These are phyloP conservation scores for Sinapis alba DNA, from an alignment of 441 rosid genomes.

Conservation along the genomic window DNA sequence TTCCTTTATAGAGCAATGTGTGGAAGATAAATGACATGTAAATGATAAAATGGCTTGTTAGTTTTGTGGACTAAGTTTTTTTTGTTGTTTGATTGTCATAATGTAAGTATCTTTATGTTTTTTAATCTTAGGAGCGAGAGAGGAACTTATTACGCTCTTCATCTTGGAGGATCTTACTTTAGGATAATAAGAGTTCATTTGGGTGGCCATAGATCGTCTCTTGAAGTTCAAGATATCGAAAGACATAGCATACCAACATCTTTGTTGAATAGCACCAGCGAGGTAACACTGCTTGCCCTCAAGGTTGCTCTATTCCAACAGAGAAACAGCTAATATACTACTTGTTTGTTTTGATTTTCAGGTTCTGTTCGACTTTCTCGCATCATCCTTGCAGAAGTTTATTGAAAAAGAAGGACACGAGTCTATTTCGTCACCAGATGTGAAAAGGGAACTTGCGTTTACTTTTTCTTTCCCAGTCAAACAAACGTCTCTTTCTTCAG, in stretches of 20 bases:
- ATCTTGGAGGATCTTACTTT: slow-evolving; percentile 87
- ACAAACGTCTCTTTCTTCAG: slow-evolving; percentile 69
- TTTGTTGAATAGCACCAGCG: slow-evolving; percentile 67
- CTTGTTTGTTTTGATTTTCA: slow-evolving; percentile 37
- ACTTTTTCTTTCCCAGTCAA: slow-evolving; percentile 92
- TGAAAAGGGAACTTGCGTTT: slow-evolving; percentile 75
- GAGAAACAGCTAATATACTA: background rate
- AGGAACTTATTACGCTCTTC: slow-evolving; percentile 87
- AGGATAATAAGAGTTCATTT: slow-evolving; percentile 82
- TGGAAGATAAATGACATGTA: background rate
- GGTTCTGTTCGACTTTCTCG: slow-evolving; percentile 84
- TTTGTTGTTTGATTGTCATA: slow-evolving; percentile 1
- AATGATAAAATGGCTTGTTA: background rate
- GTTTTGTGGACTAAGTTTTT: background rate
- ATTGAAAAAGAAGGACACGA: slow-evolving; percentile 62
- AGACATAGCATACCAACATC: slow-evolving; percentile 62
- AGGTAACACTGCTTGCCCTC: slow-evolving; percentile 48
- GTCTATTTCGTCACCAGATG: slow-evolving; percentile 29
- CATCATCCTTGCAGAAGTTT: slow-evolving; percentile 64
- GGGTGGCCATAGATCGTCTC: slow-evolving; percentile 69
- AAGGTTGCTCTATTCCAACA: background rate
- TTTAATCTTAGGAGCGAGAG: slow-evolving; percentile 68
- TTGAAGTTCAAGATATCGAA: slow-evolving; percentile 65
- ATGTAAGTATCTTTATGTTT: background rate
- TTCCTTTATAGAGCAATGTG: background rate